These are phyloP conservation scores for Crithidia sp. DNA, from an alignment of 208 protist genomes.

Conservation along the genomic window DNA sequence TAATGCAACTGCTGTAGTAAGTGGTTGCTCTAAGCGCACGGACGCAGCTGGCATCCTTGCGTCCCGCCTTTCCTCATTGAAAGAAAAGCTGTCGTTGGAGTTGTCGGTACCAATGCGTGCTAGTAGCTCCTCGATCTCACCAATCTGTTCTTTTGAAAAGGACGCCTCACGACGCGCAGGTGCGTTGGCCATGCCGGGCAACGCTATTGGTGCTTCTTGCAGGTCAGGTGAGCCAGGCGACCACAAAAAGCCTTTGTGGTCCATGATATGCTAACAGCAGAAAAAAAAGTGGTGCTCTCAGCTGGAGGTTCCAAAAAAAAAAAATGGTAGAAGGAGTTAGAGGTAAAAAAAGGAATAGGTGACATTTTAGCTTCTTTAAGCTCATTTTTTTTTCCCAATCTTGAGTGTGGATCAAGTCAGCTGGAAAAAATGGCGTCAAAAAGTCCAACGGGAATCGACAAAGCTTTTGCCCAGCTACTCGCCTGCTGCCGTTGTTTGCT, in stretches of 20 bases:
- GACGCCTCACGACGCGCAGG: not conserved
- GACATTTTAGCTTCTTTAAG: no score
- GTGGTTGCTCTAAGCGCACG: not conserved
- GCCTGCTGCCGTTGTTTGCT: no score
- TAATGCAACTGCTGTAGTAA: not conserved
- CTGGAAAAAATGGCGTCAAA: no score
- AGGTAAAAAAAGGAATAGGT: no score
- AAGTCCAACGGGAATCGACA: no score
- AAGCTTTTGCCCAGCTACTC: no score
- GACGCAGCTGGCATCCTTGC: not conserved
- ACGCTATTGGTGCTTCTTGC: no score
- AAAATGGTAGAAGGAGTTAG: no score
- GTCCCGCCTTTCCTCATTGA: not conserved
- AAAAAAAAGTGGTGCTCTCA: not conserved
- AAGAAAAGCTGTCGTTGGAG: not conserved
- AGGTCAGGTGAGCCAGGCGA: not conserved
- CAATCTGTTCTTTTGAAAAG: conserved; percentile 27
- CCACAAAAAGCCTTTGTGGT: not conserved
- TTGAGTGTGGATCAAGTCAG: no score
- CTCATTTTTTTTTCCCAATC: no score
- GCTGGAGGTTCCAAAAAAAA: no score
- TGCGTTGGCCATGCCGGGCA: no score
- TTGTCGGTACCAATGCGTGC: conserved; percentile 7
- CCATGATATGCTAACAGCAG: not conserved
- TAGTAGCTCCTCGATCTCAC: conserved; percentile 29